phyloP scores from a whole-genome alignment of 805 yeast genomes.

The Lachancea fermentati region DNA sequence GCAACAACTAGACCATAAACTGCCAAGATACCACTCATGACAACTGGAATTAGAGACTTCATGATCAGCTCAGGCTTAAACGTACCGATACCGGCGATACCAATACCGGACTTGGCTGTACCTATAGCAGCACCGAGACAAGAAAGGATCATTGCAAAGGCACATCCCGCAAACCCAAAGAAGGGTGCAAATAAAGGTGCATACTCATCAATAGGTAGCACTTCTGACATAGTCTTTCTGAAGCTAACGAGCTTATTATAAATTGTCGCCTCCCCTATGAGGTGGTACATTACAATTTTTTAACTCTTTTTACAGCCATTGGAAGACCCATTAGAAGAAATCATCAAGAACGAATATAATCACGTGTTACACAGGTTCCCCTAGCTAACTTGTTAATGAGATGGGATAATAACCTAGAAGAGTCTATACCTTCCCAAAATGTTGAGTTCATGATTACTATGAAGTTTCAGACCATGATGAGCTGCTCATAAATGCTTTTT shows the following conservation, averaged over 20 bases:
- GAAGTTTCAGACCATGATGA: too few relatives aligned
- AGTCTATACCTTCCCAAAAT: too few relatives aligned
- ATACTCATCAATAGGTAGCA: slow-evolving; percentile 48
- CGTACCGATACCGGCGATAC: slow-evolving; percentile 97
- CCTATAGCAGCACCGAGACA: slow-evolving; percentile 99
- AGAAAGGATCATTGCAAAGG: slow-evolving; percentile 83
- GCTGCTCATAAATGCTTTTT: too few relatives aligned
- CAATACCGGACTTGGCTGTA: slow-evolving; percentile 96
- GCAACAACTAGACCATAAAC: slow-evolving; percentile 97
- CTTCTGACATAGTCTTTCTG: slow-evolving; percentile 12
- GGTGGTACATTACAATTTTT: not conserved
- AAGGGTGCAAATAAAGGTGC: slow-evolving; percentile 94
- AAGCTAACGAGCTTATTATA: not conserved
- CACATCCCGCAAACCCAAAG: slow-evolving; percentile 96
- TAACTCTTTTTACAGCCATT: not conserved
- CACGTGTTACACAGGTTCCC: not conserved
- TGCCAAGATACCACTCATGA: slow-evolving; percentile 95
- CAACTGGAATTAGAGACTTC: slow-evolving; percentile 94
- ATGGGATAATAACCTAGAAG: too few relatives aligned
- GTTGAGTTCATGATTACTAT: too few relatives aligned
- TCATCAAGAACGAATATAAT: too few relatives aligned
- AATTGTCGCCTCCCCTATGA: not conserved
- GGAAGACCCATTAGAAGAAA: too few relatives aligned
- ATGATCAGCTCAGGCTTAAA: slow-evolving; percentile 95
- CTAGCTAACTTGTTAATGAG: too few relatives aligned